These are phyloP conservation scores for Xylariomycetidae sp. DNA, from an alignment of 2,329 filamentous ascomycete species.

Conservation along the genomic window DNA sequence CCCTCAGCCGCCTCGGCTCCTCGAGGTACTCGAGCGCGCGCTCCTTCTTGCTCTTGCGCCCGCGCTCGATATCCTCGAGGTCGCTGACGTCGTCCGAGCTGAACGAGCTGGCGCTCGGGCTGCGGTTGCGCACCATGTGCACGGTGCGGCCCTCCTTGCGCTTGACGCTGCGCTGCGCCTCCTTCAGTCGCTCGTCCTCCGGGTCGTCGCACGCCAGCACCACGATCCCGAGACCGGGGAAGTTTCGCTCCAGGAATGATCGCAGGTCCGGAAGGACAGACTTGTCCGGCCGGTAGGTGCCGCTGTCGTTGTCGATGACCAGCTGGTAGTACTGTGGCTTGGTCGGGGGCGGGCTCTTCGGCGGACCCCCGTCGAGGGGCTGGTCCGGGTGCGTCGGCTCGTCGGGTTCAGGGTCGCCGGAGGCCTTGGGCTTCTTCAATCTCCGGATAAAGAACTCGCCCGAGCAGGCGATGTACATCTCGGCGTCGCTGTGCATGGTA, in stretches of 20 bases:
- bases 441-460: constrained; percentile 90
- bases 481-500: constrained; percentile 93
- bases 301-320: constrained; percentile 91
- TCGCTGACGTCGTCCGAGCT: constrained; percentile 51
- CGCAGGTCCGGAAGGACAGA: constrained; percentile 68
- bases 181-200: constrained; percentile 68
- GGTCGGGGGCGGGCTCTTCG: constrained; percentile 36
- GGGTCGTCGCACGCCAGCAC: constrained; percentile 77
- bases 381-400: constrained; percentile 48
- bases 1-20: constrained; percentile 43
- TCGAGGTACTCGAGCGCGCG: constrained; percentile 46
- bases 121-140: constrained; percentile 54
- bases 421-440: constrained; percentile 45
- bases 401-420: constrained; percentile 37
- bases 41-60: constrained; percentile 47
- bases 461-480: constrained; percentile 83
- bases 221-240: constrained; percentile 71
- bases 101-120: constrained; percentile 42
- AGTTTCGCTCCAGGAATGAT: constrained; percentile 64
- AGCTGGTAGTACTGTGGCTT: constrained; percentile 69
- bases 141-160: constrained; percentile 53
- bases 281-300: constrained; percentile 86
- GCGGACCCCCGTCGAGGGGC: constrained; percentile 41
- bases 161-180: constrained; percentile 69
- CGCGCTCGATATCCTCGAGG: constrained; percentile 39